phyloP scores from a whole-genome alignment of 306 rosid species.

The Castanea mollissima region DNA sequence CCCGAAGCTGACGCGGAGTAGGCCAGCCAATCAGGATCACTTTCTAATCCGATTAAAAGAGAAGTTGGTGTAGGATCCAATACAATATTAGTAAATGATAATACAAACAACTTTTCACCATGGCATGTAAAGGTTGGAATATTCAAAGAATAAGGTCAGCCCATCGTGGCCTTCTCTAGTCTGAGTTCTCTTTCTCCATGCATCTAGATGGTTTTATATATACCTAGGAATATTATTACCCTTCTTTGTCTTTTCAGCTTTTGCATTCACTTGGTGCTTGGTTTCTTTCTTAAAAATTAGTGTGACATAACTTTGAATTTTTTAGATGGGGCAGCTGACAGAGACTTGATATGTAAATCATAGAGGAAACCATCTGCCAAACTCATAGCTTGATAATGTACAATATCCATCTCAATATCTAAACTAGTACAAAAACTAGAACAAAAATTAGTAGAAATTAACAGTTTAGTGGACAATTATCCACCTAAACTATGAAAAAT shows the following conservation, averaged over 20 bases:
- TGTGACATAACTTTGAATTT: conserved; percentile 26
- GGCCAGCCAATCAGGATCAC: conserved; percentile 31
- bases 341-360: conserved; percentile 26
- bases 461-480: too few relatives aligned
- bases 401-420: too few relatives aligned
- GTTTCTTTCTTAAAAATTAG: conserved; percentile 12
- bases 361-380: neutral
- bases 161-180: neutral
- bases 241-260: conserved; percentile 39
- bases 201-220: neutral
- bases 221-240: conserved; percentile 36
- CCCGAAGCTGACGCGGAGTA: conserved; percentile 23
- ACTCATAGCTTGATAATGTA: neutral
- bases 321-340: conserved; percentile 40
- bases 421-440: too few relatives aligned
- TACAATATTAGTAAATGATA: conserved; percentile 10
- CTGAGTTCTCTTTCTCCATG: neutral
- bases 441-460: too few relatives aligned
- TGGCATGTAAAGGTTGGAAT: conserved; percentile 23
- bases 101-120: conserved; percentile 23
- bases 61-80: conserved; percentile 33
- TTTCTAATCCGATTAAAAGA: conserved; percentile 31
- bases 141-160: conserved; percentile 31
- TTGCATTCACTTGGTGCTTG: conserved; percentile 23
- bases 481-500: too few relatives aligned